Evolutionary conservation across 306 rosid genomes (phyloP).

Genomic region (Datisca glomerata): DNA sequence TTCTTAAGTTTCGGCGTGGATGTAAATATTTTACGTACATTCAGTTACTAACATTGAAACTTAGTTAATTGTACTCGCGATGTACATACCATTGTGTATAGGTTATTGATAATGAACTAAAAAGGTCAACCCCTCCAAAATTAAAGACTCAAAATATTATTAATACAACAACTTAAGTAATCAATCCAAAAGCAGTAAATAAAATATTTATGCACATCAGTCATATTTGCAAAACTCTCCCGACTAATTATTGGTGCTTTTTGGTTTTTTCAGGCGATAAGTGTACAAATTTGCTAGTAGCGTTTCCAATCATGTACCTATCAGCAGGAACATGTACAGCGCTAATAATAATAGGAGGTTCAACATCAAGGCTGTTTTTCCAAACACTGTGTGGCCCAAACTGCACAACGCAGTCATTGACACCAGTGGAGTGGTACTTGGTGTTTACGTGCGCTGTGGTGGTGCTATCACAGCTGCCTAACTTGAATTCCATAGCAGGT

Average conservation of each 20-base stretch:
- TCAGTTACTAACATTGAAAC: too few relatives aligned
- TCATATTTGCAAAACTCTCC: background rate
- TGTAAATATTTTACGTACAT: too few relatives aligned
- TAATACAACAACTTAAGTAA: too few relatives aligned
- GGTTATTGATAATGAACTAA: too few relatives aligned
- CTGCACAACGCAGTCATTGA: slow-evolving; percentile 18
- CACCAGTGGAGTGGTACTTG: slow-evolving; percentile 36
- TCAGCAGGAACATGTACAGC: slow-evolving; percentile 32
- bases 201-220: too few relatives aligned
- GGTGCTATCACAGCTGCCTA: slow-evolving; percentile 32
- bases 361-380: slow-evolving; percentile 22
- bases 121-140: too few relatives aligned
- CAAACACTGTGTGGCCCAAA: slow-evolving; percentile 20
- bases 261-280: slow-evolving; percentile 16
- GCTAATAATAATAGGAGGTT: slow-evolving; percentile 33
- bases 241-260: background rate
- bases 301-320: slow-evolving; percentile 29
- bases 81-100: too few relatives aligned
- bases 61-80: too few relatives aligned
- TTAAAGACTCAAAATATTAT: too few relatives aligned
- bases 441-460: slow-evolving; percentile 33
- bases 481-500: slow-evolving; percentile 43
- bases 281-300: slow-evolving; percentile 13
- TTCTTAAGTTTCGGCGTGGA: too few relatives aligned
- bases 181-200: too few relatives aligned